phyloP scores from a whole-genome alignment of 176 grass and related monocot species.

The Bonia amplexicaulis region DNA sequence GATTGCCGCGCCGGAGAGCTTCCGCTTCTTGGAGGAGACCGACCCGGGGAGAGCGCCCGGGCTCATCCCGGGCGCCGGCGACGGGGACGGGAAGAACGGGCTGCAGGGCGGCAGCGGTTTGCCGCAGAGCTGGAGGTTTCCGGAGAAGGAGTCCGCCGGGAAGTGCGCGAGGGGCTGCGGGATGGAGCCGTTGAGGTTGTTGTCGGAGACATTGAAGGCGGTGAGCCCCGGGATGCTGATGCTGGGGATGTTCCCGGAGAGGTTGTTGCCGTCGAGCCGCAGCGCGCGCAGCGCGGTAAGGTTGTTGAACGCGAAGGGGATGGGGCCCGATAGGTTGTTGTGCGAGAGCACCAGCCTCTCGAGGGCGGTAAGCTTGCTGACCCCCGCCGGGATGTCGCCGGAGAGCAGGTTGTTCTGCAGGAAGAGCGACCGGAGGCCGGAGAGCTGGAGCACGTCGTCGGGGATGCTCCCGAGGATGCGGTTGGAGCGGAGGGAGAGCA shows the following conservation, averaged over 20 bases:
- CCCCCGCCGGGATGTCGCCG: conserved; percentile 32
- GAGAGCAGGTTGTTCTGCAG: conserved; percentile 60
- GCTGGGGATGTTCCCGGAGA: conserved; percentile 72
- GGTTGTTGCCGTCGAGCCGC: conserved; percentile 48
- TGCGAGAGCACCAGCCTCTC: conserved; percentile 58
- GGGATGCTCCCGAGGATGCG: conserved; percentile 55
- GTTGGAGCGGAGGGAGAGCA: conserved; percentile 84
- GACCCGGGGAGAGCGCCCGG: neutral
- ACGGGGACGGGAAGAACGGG: conserved; percentile 57
- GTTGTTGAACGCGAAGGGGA: conserved; percentile 83
- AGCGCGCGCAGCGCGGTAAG: conserved; percentile 45
- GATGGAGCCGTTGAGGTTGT: conserved; percentile 83
- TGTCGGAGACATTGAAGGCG: conserved; percentile 72
- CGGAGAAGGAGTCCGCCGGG: conserved; percentile 46
- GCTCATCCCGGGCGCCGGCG: conserved; percentile 26
- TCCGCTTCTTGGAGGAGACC: conserved; percentile 27
- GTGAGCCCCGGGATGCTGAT: conserved; percentile 56
- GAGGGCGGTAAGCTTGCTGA: conserved; percentile 30
- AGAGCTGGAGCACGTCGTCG: conserved; percentile 44
- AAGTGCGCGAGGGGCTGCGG: conserved; percentile 54
- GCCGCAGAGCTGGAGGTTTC: conserved; percentile 70
- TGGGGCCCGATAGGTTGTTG: conserved; percentile 62
- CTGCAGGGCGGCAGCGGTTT: conserved; percentile 51
- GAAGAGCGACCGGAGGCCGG: conserved; percentile 43
- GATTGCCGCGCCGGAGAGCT: conserved; percentile 65